These are phyloP conservation scores for Meyerozyma elateridarum DNA, from an alignment of 1,139 yeast genomes.

Conservation along the genomic window DNA sequence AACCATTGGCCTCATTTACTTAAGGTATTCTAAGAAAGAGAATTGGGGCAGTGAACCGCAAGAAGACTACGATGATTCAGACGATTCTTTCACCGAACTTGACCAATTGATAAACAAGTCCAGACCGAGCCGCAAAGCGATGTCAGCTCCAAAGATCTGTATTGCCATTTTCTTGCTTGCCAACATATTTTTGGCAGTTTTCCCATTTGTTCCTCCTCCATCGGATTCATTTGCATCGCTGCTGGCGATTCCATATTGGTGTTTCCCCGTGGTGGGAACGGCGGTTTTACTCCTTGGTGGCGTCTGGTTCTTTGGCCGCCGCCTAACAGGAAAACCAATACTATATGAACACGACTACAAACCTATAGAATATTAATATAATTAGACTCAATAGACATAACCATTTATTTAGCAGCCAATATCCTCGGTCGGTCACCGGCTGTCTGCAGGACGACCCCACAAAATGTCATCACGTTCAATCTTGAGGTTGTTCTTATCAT, in stretches of 20 bases:
- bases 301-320: constrained; percentile 16
- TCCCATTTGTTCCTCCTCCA: constrained; percentile 57
- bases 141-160: constrained; percentile 28
- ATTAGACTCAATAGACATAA: no score
- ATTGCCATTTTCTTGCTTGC: constrained; percentile 40
- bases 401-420: no score
- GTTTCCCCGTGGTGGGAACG: constrained; percentile 53
- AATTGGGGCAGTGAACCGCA: constrained; percentile 23
- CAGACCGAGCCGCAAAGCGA: constrained; percentile 11
- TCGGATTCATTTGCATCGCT: constrained; percentile 15
- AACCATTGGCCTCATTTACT: constrained; percentile 37
- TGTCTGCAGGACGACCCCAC: no score
- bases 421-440: no score
- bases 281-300: constrained; percentile 44
- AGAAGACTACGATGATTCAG: constrained; percentile 4
- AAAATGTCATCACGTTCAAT: no score
- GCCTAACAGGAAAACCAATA: neutral
- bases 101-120: constrained; percentile 12
- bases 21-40: constrained; percentile 26
- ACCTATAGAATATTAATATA: no score
- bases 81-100: constrained; percentile 11
- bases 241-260: constrained; percentile 46
- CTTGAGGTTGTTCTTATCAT: no score
- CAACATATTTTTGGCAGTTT: constrained; percentile 48
- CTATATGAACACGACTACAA: constrained; percentile 2